Evolutionary conservation across 192 early-diverging fungal species (phyloP).

Genomic region (Podila minutissima): DNA sequence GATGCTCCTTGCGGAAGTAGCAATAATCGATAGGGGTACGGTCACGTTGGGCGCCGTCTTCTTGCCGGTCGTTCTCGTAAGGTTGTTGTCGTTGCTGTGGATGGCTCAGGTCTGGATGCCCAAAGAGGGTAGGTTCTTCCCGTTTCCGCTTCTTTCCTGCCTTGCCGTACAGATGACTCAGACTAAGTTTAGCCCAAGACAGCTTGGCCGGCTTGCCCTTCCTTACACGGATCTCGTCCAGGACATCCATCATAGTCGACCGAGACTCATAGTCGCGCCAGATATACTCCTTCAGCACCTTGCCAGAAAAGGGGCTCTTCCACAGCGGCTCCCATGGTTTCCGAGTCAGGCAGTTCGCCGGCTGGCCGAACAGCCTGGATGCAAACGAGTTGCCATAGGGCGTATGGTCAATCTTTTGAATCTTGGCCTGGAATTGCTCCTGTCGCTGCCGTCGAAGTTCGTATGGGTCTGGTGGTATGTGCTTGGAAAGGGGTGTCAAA

Average conservation of each 20-base stretch:
- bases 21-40: slow-evolving; percentile 80
- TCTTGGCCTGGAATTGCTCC: slow-evolving; percentile 43
- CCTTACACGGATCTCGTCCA: slow-evolving; percentile 57
- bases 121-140: neutral
- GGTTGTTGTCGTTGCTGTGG: neutral
- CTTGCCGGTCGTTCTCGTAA: slow-evolving; percentile 3
- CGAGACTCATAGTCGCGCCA: slow-evolving; percentile 72
- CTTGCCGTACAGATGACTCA: slow-evolving; percentile 7
- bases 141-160: slow-evolving; percentile 24
- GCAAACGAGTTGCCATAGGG: slow-evolving; percentile 80
- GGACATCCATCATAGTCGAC: slow-evolving; percentile 55
- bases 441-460: slow-evolving; percentile 28
- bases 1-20: slow-evolving; percentile 75
- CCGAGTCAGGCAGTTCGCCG: slow-evolving; percentile 62
- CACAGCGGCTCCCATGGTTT: slow-evolving; percentile 60
- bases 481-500: slow-evolving; percentile 24
- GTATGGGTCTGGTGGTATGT: slow-evolving; percentile 34
- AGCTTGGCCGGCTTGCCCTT: slow-evolving; percentile 42
- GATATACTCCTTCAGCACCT: slow-evolving; percentile 83
- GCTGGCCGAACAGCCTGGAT: slow-evolving; percentile 74
- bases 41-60: neutral
- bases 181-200: slow-evolving; percentile 9
- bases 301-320: slow-evolving; percentile 77
- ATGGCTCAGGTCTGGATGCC: slow-evolving; percentile 5
- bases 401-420: slow-evolving; percentile 58